phyloP scores from a whole-genome alignment of 805 yeast species.

The Candida railenensis region DNA sequence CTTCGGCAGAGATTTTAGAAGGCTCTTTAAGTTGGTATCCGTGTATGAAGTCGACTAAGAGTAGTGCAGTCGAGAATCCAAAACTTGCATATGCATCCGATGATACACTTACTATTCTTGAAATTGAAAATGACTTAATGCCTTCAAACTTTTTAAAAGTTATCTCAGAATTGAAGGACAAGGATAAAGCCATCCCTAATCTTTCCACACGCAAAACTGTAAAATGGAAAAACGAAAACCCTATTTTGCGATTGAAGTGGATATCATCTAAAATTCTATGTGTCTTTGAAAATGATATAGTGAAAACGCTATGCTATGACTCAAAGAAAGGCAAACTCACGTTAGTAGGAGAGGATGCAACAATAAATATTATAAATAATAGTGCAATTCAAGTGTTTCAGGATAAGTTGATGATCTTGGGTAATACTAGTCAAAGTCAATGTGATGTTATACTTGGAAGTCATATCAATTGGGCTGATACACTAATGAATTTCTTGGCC shows the following conservation, averaged over 20 bases:
- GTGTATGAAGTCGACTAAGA: slow-evolving; percentile 21
- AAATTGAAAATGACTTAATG: slow-evolving; percentile 39
- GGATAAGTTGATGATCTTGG: slow-evolving; percentile 20
- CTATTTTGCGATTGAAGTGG: slow-evolving; percentile 60
- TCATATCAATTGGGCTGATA: slow-evolving; percentile 69
- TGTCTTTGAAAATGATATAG: slow-evolving; percentile 17
- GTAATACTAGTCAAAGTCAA: slow-evolving; percentile 2
- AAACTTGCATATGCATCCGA: slow-evolving; percentile 69
- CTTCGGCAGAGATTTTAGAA: slow-evolving; percentile 20
- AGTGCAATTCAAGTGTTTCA: slow-evolving; percentile 21
- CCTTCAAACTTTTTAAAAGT: slow-evolving; percentile 26
- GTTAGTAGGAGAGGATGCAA: slow-evolving; percentile 5
- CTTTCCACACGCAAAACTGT: slow-evolving; percentile 24
- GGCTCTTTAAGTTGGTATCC: slow-evolving; percentile 70
- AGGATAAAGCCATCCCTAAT: slow-evolving; percentile 32
- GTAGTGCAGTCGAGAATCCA: slow-evolving; percentile 23
- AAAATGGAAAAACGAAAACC: slow-evolving; percentile 17
- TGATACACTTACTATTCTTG: slow-evolving; percentile 56
- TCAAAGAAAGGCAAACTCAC: background rate
- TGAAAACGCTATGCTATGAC: slow-evolving; percentile 2
- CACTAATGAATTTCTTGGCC: slow-evolving; percentile 47
- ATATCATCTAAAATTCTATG: slow-evolving; percentile 25
- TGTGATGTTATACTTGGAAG: slow-evolving; percentile 51
- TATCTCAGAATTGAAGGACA: slow-evolving; percentile 32
- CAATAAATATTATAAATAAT: slow-evolving; percentile 6